A percentile compares a stretch with the other conserved stretches of the same genome.
Conservation (phyloP, 2,329 filamentous ascomycete genomes). For the Plectosphaerella cucumerina region DNA sequence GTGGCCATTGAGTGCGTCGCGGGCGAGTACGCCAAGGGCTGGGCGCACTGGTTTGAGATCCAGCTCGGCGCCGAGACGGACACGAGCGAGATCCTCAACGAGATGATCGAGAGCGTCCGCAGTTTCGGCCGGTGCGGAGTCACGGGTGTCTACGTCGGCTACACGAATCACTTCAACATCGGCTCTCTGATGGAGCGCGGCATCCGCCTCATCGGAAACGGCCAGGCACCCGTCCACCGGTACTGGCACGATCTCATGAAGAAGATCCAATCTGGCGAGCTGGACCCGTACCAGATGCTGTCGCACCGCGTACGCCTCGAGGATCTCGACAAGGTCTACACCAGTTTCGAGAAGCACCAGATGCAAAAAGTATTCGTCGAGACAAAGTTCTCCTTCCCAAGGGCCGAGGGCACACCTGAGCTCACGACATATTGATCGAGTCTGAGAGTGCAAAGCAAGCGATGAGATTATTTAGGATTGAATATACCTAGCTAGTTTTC, state of each 20-base stretch:
- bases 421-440: conserved; percentile 32
- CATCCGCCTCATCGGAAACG: conserved; percentile 69
- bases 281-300: conserved; percentile 77
- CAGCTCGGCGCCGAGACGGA: conserved; percentile 72
- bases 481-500: no score
- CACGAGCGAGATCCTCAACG: conserved; percentile 75
- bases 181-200: conserved; percentile 82
- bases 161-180: conserved; percentile 78
- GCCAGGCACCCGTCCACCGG: conserved; percentile 69
- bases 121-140: conserved; percentile 72
- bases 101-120: conserved; percentile 71
- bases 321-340: conserved; percentile 64
- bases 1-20: conserved; percentile 65
- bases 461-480: no score
- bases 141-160: conserved; percentile 65
- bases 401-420: conserved; percentile 35
- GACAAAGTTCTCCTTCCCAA: conserved; percentile 51
- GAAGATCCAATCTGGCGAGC: conserved; percentile 60
- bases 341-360: conserved; percentile 60
- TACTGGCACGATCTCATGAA: conserved; percentile 79
- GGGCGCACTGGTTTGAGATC: conserved; percentile 56
- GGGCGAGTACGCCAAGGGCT: conserved; percentile 58
- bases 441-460: no score
- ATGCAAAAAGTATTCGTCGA: conserved; percentile 79
- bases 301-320: conserved; percentile 73